A percentile compares a stretch with the other conserved stretches of the same genome.
These are phyloP conservation scores for Medicago lupulina DNA, from an alignment of 306 rosid genomes.

Conservation along the genomic window DNA sequence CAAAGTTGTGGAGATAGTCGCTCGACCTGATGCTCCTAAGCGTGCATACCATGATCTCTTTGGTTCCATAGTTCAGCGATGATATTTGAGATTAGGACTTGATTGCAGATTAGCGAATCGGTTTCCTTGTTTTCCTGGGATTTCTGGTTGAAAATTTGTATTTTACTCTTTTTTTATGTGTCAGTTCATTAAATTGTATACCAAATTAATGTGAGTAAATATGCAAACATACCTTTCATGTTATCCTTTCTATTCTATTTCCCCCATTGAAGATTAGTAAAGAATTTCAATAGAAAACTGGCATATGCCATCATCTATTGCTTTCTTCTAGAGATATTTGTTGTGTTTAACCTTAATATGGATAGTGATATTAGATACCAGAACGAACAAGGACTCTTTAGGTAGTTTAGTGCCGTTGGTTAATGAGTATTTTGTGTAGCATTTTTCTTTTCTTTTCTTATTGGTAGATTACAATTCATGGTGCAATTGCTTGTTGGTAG, in stretches of 20 bases:
- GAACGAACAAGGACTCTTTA: conserved; percentile 1
- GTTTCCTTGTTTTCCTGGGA: conserved; percentile 28
- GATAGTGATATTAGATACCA: background rate
- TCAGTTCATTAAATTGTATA: conserved; percentile 29
- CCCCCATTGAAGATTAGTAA: conserved; percentile 6
- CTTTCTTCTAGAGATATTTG: conserved; percentile 1
- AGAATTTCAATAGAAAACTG: background rate
- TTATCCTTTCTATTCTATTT: background rate
- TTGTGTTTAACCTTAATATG: background rate
- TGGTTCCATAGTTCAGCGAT: conserved; percentile 73
- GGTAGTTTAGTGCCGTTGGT: background rate
- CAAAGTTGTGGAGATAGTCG: conserved; percentile 89
- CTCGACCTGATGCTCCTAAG: conserved; percentile 79
- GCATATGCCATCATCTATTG: background rate
- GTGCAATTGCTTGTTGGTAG: background rate
- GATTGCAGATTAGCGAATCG: conserved; percentile 34
- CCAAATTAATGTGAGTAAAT: conserved; percentile 38
- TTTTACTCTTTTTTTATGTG: background rate
- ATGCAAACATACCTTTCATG: background rate
- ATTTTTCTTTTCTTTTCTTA: background rate
- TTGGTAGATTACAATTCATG: background rate
- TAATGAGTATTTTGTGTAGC: background rate
- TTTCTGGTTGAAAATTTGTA: conserved; percentile 43
- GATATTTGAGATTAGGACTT: conserved; percentile 35
- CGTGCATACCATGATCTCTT: conserved; percentile 78